These are phyloP conservation scores for Trametes cingulata DNA, from an alignment of 768 basidiomycete species.

Conservation along the genomic window DNA sequence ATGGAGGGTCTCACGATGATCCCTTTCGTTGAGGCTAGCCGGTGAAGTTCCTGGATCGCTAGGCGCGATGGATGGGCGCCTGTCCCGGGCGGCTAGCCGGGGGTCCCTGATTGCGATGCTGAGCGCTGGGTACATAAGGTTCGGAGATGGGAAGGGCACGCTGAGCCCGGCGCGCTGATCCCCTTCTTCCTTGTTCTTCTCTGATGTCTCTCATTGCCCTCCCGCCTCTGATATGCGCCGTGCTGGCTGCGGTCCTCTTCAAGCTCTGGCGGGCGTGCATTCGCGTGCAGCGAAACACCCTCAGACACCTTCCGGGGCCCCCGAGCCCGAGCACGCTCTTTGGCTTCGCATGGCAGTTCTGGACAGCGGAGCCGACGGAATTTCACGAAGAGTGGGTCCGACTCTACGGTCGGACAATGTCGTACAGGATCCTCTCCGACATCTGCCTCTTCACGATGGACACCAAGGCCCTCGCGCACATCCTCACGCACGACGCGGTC, in stretches of 20 bases:
- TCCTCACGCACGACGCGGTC: conserved; percentile 56
- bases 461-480: conserved; percentile 60
- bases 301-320: conserved; percentile 8
- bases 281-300: background rate
- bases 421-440: conserved; percentile 6
- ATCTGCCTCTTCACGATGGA: conserved; percentile 40
- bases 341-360: conserved; percentile 10
- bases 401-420: conserved; percentile 5
- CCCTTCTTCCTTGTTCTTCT: conserved; percentile 3
- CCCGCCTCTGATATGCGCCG: conserved; percentile 4
- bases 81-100: background rate
- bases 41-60: background rate
- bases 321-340: background rate
- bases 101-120: conserved; percentile 9
- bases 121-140: conserved; percentile 5
- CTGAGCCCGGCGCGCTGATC: conserved; percentile 1
- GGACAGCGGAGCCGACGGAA: conserved; percentile 3
- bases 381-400: conserved; percentile 12
- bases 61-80: background rate
- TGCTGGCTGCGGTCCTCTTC: conserved; percentile 9
- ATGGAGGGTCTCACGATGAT: too few species aligned
- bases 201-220: conserved; percentile 5
- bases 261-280: background rate
- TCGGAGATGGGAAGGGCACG: background rate
- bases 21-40: background rate